A percentile compares a stretch with the other conserved stretches of the same genome.
Evolutionary conservation across 305 asterid species (phyloP).

Genomic region (Solanum hybrid): DNA sequence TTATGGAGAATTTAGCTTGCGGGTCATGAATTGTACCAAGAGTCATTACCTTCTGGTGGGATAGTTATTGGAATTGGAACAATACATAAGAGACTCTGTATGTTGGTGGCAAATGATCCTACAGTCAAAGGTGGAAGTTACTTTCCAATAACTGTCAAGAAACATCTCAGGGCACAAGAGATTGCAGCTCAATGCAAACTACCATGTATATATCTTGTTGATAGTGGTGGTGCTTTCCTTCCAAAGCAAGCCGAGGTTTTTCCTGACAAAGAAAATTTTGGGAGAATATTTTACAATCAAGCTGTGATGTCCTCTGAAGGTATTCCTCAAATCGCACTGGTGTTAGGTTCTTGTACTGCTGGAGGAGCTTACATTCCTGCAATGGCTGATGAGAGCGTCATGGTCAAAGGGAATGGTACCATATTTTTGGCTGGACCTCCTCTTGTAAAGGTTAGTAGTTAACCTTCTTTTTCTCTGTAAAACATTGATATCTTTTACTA

Average conservation of each 20-base stretch:
- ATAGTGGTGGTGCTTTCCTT: conserved; percentile 98
- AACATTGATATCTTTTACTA: background rate
- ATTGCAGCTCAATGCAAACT: conserved; percentile 78
- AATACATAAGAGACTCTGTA: conserved; percentile 73
- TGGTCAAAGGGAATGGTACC: conserved; percentile 97
- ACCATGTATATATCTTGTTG: conserved; percentile 94
- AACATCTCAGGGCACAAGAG: conserved; percentile 97
- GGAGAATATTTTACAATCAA: conserved; percentile 90
- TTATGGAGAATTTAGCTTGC: conserved; percentile 60
- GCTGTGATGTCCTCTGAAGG: conserved; percentile 90
- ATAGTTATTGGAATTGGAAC: conserved; percentile 89
- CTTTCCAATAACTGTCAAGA: conserved; percentile 89
- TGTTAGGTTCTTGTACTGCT: conserved; percentile 94
- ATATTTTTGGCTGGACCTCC: conserved; percentile 99
- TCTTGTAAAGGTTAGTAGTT: conserved; percentile 73
- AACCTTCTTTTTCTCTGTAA: background rate
- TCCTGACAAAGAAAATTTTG: conserved; percentile 91
- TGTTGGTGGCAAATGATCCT: conserved; percentile 96
- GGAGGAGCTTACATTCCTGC: conserved; percentile 99
- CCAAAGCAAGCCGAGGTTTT: conserved; percentile 98
- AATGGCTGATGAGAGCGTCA: conserved; percentile 98
- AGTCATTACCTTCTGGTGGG: conserved; percentile 86
- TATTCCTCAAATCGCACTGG: conserved; percentile 92
- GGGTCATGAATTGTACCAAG: conserved; percentile 76
- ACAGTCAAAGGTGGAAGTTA: conserved; percentile 97